Base-by-base conservation (phyloP, 768 basidiomycete genomes). In the Saitozyma sp. region DNA sequence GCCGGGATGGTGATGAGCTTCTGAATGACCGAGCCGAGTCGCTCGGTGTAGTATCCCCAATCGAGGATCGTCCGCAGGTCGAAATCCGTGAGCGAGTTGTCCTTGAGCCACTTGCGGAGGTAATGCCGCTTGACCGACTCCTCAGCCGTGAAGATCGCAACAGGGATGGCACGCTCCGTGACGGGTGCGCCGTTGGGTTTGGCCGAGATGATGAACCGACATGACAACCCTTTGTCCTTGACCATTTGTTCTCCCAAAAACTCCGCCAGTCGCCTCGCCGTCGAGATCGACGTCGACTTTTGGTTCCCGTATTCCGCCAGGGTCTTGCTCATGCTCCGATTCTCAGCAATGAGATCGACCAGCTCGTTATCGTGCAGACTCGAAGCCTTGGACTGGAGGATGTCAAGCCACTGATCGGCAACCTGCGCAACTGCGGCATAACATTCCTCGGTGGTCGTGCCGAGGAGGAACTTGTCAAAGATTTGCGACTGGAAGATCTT, bases 401-500 rank as follows among this genome's bases (percentile, higher is more conserved):
- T 89, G 70, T 99, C 96, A 10, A 99, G 85, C 96, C 96, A 99
- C 67, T 92, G 91, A 76, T 99, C 86, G 6, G 96, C 96, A 45
- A 97, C 87, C 68, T 89, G 83, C 0, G 96, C 95, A 20, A 99
- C 96, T 0, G 89, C 91, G 3, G 87, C 86, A 73, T 99, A 98
- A 79, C 96, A 99, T 71, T 97, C 94, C 75, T 95, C 88, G 3
- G 90, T 91, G 0, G 94, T 98, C 2, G 86, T 84, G 0, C 96
- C 96, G 0, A 97, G 86, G 29, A 99, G 81, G 83, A 98, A 99
- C 75, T 90, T 95, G 81, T 96, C 95, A 79, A 99, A 99, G 72
- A 99, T 90, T 73, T 95, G 91, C 1, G 92, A 91, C 77, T 99
- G 96, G 85, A 99, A 99, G 69, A 93, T 95, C 81, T 99, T 99